Base-by-base conservation (phyloP, 2,329 filamentous ascomycete genomes). In the Phoma sp. region DNA sequence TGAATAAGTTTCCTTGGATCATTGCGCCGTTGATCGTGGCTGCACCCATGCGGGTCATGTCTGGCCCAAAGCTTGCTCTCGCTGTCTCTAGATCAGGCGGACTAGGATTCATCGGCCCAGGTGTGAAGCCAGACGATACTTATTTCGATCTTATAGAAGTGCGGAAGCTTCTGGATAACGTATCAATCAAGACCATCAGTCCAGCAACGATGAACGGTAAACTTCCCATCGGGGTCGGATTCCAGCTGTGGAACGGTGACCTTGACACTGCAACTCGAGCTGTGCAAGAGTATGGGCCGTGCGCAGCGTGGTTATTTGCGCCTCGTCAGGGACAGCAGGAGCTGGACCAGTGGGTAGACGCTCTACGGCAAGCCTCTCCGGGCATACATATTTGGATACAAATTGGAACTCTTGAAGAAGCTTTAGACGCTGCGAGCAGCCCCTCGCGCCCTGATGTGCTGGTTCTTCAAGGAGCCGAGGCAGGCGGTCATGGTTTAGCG, bases 21-120 rank as follows among this genome's bases (percentile, higher is more conserved):
- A 67, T 72, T 18, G 46, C 71, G 4, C 86, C 86, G 7, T 72
- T 89, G 26, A 79, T 91, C 33, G 76, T 80, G 42, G 77, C 78
- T 26, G 87, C 86, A 1, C 88, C 88, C 0, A 90, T 91, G 88
- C 82, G 85, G 47, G 78, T 84, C 33, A 83, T 89, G 49, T 76
- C 80, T 66, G 80, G 65, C 68, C 80, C 66, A 61, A 78, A 61
- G 1, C 80, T 91, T 1, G 84, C 87, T 7, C 73, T 84, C 17
- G 81, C 84, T 28, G 81, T 89, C n/a, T 85, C 82, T 2, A 70
- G 69, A 53, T 79, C 82, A 20, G 78, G 79, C 33, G 57, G 56
- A 6, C 50, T 78, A 1, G 76, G 76, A 18, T 78, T 78, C 59
- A 61, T 78, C n/a, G 76, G 71, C 28, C 73, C 68, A 11, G 75